phyloP scores from a whole-genome alignment of 2,329 filamentous ascomycete genomes.

The Atkinsonella texensis region DNA sequence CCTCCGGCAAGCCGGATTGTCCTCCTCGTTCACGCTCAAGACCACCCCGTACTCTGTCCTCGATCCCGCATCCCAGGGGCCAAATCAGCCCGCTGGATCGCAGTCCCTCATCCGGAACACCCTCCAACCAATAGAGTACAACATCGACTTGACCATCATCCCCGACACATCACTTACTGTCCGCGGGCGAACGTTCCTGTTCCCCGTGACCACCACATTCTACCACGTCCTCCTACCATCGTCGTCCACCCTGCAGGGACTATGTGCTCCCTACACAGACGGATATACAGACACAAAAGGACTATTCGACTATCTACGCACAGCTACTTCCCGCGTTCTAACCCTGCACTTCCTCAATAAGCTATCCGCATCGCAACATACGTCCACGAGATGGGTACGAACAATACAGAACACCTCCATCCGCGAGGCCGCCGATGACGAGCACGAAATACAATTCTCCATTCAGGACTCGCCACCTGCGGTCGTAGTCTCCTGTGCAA shows the following conservation, averaged over 20 bases:
- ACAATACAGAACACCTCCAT: constrained; percentile 22
- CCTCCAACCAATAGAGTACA: constrained; percentile 29
- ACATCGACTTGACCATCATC: constrained; percentile 33
- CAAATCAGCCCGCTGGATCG: constrained; percentile 27
- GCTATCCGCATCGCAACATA: constrained; percentile 7
- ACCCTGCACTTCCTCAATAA: constrained; percentile 21
- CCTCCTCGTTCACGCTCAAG: constrained; percentile 30
- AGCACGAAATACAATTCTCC: constrained; percentile 20
- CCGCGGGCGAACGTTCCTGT: constrained; percentile 31
- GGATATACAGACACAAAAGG: constrained; percentile 32
- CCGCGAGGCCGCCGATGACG: constrained; percentile 15
- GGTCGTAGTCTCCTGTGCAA: constrained; percentile 14
- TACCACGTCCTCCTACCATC: constrained; percentile 31
- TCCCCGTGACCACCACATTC: constrained; percentile 31
- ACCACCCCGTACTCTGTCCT: constrained; percentile 22
- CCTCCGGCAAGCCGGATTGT: constrained; percentile 34
- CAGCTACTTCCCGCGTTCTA: constrained; percentile 29
- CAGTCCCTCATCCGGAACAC: constrained; percentile 32
- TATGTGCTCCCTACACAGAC: constrained; percentile 32
- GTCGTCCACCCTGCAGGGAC: constrained; percentile 20
- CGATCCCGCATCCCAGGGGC: constrained; percentile 17
- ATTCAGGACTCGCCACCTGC: constrained; percentile 13
- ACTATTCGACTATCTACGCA: constrained; percentile 33
- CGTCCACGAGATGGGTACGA: constrained; percentile 16
- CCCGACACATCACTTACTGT: constrained; percentile 30